Evolutionary conservation across 225 moss, liverwort and hornwort genomes (phyloP).

Genomic region (Sphagnum contortum): DNA sequence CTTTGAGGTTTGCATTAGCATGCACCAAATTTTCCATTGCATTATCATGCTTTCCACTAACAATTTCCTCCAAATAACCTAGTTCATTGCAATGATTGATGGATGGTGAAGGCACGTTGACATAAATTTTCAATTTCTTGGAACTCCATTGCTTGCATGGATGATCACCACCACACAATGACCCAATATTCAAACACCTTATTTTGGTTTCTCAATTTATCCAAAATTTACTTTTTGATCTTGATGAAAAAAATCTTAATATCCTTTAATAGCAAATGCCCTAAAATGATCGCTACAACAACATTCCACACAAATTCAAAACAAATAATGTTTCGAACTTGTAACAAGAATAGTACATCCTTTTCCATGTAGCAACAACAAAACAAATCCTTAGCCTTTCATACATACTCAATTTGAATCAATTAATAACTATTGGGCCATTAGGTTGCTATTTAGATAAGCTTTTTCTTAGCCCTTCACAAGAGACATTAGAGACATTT

Average conservation of each 20-base stretch:
- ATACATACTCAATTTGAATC: conserved; percentile 13
- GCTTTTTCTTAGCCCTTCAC: conserved; percentile 18
- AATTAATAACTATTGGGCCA: too few species aligned
- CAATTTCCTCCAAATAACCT: conserved; percentile 81
- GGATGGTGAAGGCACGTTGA: conserved; percentile 75
- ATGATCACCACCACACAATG: neutral
- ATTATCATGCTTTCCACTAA: conserved; percentile 74
- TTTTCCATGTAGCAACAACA: neutral
- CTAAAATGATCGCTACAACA: too few species aligned
- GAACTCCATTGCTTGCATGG: conserved; percentile 82
- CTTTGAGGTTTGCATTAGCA: conserved; percentile 36
- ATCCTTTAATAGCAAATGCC: too few species aligned
- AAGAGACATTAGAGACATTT: neutral
- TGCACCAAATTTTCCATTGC: conserved; percentile 74
- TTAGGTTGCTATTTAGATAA: conserved; percentile 15
- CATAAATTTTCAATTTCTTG: conserved; percentile 81
- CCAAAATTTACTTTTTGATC: too few species aligned
- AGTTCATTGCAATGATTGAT: conserved; percentile 57
- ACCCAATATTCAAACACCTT: too few species aligned
- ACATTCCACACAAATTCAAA: too few species aligned
- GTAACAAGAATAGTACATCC: too few species aligned
- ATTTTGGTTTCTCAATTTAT: too few species aligned
- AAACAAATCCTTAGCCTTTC: conserved; percentile 31
- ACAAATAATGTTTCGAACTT: too few species aligned
- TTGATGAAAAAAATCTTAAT: too few species aligned